Evolutionary conservation across 1,284 basidiomycete species (phyloP).

Genomic region (Chiua sp.): DNA sequence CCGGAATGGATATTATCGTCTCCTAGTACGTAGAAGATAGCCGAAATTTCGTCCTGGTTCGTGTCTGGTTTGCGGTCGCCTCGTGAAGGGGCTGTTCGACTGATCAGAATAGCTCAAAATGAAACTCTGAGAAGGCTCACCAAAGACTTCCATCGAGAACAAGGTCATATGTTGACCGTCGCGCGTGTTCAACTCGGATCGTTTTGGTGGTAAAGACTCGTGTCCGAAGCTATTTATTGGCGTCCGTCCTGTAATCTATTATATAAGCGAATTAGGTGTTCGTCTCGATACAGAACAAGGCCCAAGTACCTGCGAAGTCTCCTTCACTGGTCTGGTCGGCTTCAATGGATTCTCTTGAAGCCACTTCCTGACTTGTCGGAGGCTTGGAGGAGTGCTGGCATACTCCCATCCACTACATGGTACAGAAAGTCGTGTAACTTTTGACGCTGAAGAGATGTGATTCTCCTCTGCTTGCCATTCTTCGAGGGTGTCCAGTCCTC

Average conservation of each 20-base stretch:
- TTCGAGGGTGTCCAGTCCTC: slow-evolving; percentile 55
- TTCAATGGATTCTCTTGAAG: slow-evolving; percentile 39
- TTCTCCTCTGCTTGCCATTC: slow-evolving; percentile 50
- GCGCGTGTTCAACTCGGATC: slow-evolving; percentile 49
- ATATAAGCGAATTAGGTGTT: background rate
- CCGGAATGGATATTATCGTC: slow-evolving; percentile 42
- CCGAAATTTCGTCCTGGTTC: slow-evolving; percentile 71
- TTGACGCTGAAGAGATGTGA: slow-evolving; percentile 4
- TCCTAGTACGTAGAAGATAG: slow-evolving; percentile 73
- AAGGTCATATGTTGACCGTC: slow-evolving; percentile 82
- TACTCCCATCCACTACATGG: slow-evolving; percentile 76
- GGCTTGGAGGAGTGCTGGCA: slow-evolving; percentile 66
- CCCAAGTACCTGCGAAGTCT: slow-evolving; percentile 57
- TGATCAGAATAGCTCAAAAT: background rate
- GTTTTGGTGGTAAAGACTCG: slow-evolving; percentile 57
- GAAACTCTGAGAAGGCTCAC: slow-evolving; percentile 44
- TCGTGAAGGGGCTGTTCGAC: slow-evolving; percentile 61
- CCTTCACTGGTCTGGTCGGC: slow-evolving; percentile 17
- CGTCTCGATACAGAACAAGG: background rate
- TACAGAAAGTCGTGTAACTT: slow-evolving; percentile 2
- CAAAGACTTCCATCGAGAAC: slow-evolving; percentile 85
- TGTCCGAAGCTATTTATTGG: slow-evolving; percentile 74
- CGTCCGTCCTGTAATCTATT: slow-evolving; percentile 80
- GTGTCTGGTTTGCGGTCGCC: slow-evolving; percentile 73
- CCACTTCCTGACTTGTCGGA: slow-evolving; percentile 58